Conservation (phyloP, 1,284 basidiomycete species). For the Rhodotorula sp. region DNA sequence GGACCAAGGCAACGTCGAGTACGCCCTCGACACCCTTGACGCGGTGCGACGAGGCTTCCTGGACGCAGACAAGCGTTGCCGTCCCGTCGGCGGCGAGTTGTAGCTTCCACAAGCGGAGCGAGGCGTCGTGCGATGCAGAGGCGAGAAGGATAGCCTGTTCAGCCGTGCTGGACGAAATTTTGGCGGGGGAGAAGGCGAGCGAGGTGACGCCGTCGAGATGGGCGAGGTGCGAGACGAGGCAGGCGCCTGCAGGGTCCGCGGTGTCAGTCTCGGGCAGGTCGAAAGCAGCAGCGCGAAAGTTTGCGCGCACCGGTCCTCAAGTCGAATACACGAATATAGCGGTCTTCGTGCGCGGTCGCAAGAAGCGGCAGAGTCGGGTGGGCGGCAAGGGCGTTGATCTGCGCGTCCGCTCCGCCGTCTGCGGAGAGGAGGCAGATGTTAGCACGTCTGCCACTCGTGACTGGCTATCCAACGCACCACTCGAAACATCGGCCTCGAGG, state of each 20-base stretch:
- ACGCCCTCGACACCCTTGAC: conserved; percentile 89
- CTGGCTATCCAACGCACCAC: conserved; percentile 58
- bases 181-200: conserved; percentile 77
- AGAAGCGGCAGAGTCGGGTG: conserved; percentile 88
- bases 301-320: conserved; percentile 62
- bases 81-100: neutral
- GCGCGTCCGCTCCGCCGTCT: conserved; percentile 72
- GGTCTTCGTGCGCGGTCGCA: conserved; percentile 90
- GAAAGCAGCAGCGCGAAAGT: neutral
- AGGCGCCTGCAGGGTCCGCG: conserved; percentile 60
- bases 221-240: conserved; percentile 83
- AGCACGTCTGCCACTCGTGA: neutral
- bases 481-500: conserved; percentile 67
- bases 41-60: conserved; percentile 83
- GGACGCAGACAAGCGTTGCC: conserved; percentile 63
- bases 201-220: conserved; percentile 90
- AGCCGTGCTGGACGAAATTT: neutral
- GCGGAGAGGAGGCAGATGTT: conserved; percentile 11
- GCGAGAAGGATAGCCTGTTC: conserved; percentile 72
- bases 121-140: conserved; percentile 90
- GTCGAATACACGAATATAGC: conserved; percentile 87
- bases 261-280: neutral
- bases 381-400: conserved; percentile 78
- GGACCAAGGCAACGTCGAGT: conserved; percentile 80
- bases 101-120: conserved; percentile 91